Percentiles rank a stretch among this genome's conserved stretches.
Evolutionary conservation across 768 basidiomycete species (phyloP).

Genomic region (Pisolithus orientalis): DNA sequence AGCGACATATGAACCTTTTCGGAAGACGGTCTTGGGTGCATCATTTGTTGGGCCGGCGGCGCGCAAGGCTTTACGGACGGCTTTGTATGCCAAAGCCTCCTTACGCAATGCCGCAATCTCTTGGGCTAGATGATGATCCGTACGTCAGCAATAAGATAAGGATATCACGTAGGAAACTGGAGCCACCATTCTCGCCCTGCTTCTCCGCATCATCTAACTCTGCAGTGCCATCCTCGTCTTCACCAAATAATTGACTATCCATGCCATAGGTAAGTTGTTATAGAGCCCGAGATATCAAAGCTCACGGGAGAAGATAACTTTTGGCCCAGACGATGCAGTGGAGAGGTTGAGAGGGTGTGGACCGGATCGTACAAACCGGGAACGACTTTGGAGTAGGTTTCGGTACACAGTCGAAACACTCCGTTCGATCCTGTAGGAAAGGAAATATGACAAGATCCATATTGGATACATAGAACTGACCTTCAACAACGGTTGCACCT

Average conservation of each 20-base stretch:
- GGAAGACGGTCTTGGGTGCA: constrained; percentile 69
- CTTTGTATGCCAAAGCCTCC: constrained; percentile 83
- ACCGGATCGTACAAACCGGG: constrained; percentile 96
- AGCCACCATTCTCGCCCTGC: constrained; percentile 84
- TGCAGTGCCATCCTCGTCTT: constrained; percentile 73
- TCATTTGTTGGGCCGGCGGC: constrained; percentile 30
- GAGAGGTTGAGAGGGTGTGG: constrained; percentile 94
- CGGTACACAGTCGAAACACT: constrained; percentile 95
- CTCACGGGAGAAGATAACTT: constrained; percentile 88
- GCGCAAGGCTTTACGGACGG: constrained; percentile 68
- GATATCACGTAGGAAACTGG: constrained; percentile 6
- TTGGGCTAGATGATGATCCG: constrained; percentile 44
- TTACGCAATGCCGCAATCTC: constrained; percentile 88
- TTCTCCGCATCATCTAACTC: constrained; percentile 92
- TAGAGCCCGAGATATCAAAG: background rate
- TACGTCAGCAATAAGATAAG: background rate
- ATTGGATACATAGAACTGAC: constrained; percentile 32
- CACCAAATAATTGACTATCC: constrained; percentile 85
- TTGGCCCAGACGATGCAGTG: constrained; percentile 99
- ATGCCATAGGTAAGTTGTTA: background rate
- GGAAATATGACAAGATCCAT: background rate
- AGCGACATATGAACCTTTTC: constrained; percentile 56
- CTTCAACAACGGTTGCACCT: constrained; percentile 91
- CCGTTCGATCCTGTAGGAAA: constrained; percentile 63
- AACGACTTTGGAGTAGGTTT: constrained; percentile 93